These are phyloP conservation scores for Albugo candida DNA, from an alignment of 352 stramenopile genomes.

Conservation along the genomic window DNA sequence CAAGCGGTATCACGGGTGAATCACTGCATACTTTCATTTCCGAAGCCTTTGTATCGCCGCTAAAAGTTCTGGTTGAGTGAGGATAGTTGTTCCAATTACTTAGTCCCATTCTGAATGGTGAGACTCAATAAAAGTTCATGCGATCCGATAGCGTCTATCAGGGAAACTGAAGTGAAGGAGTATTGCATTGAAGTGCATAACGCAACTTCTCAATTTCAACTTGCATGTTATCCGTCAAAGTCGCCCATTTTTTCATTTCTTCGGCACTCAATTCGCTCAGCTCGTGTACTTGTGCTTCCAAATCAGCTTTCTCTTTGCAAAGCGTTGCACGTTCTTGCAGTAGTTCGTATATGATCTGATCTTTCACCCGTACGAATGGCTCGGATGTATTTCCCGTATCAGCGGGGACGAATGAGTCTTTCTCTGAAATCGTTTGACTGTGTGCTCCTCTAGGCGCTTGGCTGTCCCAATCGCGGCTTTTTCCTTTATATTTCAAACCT, in stretches of 20 bases:
- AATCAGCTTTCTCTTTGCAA: constrained; percentile 22
- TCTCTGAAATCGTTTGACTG: no score
- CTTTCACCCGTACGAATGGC: constrained; percentile 29
- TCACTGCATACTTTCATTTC: no score
- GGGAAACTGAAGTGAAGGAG: no score
- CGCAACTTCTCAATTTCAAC: constrained; percentile 47
- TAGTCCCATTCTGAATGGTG: no score
- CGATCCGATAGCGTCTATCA: no score
- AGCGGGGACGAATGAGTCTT: neutral
- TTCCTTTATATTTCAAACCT: constrained; percentile 11
- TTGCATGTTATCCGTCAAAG: constrained; percentile 69
- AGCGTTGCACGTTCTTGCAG: constrained; percentile 39
- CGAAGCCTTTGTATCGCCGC: no score
- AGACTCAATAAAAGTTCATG: no score
- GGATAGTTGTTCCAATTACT: no score
- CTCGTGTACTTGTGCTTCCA: constrained; percentile 35
- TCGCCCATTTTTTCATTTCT: constrained; percentile 70
- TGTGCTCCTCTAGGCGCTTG: neutral
- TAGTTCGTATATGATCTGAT: constrained; percentile 71
- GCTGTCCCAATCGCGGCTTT: neutral
- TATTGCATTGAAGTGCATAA: neutral
- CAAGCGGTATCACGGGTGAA: no score
- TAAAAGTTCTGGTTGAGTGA: no score
- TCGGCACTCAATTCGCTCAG: constrained; percentile 46
- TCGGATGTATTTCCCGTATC: neutral